A percentile compares a stretch with the other conserved stretches of the same genome.
phyloP scores from a whole-genome alignment of 805 yeast genomes.

The Schizosaccharomyces osmophilus region DNA sequence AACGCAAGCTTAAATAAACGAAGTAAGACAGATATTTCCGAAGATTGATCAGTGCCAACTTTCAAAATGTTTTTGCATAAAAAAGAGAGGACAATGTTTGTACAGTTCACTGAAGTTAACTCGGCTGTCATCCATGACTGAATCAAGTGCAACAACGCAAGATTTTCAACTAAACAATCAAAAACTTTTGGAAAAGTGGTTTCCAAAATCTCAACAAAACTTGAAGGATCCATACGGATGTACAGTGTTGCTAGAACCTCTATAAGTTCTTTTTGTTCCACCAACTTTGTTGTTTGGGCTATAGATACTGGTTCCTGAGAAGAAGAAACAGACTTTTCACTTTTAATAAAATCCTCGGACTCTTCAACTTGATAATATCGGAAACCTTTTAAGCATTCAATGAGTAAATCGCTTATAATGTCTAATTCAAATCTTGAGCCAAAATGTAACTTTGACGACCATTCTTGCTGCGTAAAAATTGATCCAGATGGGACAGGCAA shows the following conservation, averaged over 20 bases:
- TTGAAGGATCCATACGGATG: constrained; percentile 80
- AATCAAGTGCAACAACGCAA: constrained; percentile 70
- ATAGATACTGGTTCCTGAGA: constrained; percentile 13
- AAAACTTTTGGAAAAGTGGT: constrained; percentile 57
- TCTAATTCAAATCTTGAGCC: constrained; percentile 61
- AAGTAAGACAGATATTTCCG: constrained; percentile 57
- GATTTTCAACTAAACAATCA: constrained; percentile 54
- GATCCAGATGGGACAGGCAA: constrained; percentile 39
- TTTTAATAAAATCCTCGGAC: constrained; percentile 7
- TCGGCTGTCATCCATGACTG: constrained; percentile 87
- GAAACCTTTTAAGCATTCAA: constrained; percentile 65
- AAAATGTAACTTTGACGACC: constrained; percentile 72
- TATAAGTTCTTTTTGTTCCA: constrained; percentile 87
- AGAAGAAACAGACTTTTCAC: constrained; percentile 10
- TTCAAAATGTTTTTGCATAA: constrained; percentile 47
- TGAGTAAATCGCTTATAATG: constrained; percentile 49
- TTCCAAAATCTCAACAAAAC: constrained; percentile 77
- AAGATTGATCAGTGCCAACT: constrained; percentile 64
- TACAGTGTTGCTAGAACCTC: constrained; percentile 84
- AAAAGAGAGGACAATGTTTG: constrained; percentile 58
- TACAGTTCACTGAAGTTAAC: constrained; percentile 76
- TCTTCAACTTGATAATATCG: constrained; percentile 31
- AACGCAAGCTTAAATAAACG: constrained; percentile 77
- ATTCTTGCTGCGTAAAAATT: constrained; percentile 28
- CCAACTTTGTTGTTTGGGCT: constrained; percentile 9